Base-by-base conservation (phyloP, 164 flowering plant species). In the Litsea cubeba region DNA sequence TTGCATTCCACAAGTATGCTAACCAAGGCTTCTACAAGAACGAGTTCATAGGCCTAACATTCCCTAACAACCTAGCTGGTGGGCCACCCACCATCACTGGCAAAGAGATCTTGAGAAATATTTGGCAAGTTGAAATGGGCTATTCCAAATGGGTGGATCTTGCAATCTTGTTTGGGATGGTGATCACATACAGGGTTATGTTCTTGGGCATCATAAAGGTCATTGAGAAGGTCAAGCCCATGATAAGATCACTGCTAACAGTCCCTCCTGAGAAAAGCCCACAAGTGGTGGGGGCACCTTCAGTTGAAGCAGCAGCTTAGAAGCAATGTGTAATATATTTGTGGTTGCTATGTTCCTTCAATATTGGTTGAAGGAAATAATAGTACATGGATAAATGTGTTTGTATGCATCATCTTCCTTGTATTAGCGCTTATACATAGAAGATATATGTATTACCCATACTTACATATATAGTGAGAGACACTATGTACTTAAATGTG, bases 61-160 rank as follows among this genome's bases (percentile, higher is more conserved):
- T 85, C 75, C 76, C 83, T 14, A 78, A 71, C 51, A 70, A 40
- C 40, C 76, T 60, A 40, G 76, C 14, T 3, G 74, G 78, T 17
- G 83, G 83, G 24, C 50, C 81, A 5, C 15, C 71, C 12, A 76
- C 51, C 3, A 72, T 84, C 24, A 71, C 49, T 22, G 90, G 90
- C 0, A 77, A 78, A 18, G 69, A 74, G 26, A 72, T 86, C 57
- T 71, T 87, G 80, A 79, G 70, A 62, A 68, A 81, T 10, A 30
- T 49, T 0, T 86, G 85, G 69, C 86, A 84, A 72, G 79, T 88
- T 50, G 83, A 85, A 46, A 75, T 77, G 82, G 79, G 80, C 0
- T 78, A 83, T 54, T 87, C 88, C 1, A 87, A 87, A 68, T 87
- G 93, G 92, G 73, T 84, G 20, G 86, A 87, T 77, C 80, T 89